Base-by-base conservation (phyloP, 306 rosid genomes). In the Castanea sativa region DNA sequence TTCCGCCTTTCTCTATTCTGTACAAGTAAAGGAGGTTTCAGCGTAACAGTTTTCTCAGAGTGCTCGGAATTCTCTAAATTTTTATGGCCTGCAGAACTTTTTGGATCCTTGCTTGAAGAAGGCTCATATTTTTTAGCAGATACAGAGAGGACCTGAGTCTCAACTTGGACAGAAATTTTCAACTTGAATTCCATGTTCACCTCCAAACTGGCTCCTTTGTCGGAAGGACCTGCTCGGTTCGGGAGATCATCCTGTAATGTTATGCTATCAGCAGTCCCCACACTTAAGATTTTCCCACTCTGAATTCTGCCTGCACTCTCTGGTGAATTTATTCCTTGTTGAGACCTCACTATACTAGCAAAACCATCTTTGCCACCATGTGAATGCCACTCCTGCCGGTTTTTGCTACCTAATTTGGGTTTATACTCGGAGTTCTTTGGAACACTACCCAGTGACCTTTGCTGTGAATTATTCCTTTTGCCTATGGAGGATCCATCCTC, bases 1-100 rank as follows among this genome's bases (percentile, higher is more conserved):
- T 87, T 83, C 77, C 87, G 77, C 69, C 2, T 86, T 82, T 86
- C 91, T 78, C 86, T 85, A 60, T 94, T 94, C 69, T 43, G 65
- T 25, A 0, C 80, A 18, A 70, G 68, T 52, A 92, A 38, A 76
- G 89, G 0, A 20, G 88, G 80, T 5, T 89, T 85, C 85, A 92
- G 80, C 6, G 1, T 69, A 35, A 80, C 53, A 33, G 10, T 0
- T 71, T 4, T 32, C 32, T 60, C 21, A 0, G 80, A 77, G 13
- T 69, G 12, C 56, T 79, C 77, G 32, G 75, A 43, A 63, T 71
- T 71, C 57, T 80, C 76, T 11, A 68, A 6, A 45, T 33, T 75
- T 25, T 19, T 29, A 53, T n/a, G 61, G 81, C 59, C 30, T 1
- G 55, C 33, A 58, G 56, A 14, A 14, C 20, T 73, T 58, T 38